Evolutionary conservation across 805 yeast genomes (phyloP).

Genomic region (Candida nemodendra): DNA sequence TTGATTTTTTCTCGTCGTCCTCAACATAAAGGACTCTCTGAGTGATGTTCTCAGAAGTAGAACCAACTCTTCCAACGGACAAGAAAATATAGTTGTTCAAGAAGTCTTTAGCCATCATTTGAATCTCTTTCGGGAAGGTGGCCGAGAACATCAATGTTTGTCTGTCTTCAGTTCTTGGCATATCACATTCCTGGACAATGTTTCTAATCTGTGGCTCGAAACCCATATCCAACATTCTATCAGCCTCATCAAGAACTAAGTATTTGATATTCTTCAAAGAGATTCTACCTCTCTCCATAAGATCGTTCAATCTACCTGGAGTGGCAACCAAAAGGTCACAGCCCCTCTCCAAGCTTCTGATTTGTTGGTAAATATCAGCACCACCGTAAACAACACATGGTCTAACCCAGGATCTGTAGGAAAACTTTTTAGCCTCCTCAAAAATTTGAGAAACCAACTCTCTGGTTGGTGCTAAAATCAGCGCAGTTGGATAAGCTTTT

Average conservation of each 20-base stretch:
- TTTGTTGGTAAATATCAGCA: slow-evolving; percentile 86
- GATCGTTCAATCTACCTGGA: slow-evolving; percentile 97
- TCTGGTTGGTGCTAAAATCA: slow-evolving; percentile 98
- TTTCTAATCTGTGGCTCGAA: slow-evolving; percentile 99
- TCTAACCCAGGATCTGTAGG: slow-evolving; percentile 97
- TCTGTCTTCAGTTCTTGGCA: slow-evolving; percentile 89
- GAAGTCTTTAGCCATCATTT: slow-evolving; percentile 95
- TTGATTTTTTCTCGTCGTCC: slow-evolving; percentile 87
- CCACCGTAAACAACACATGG: slow-evolving; percentile 99
- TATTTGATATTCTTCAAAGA: slow-evolving; percentile 88
- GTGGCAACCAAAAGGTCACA: slow-evolving; percentile 97
- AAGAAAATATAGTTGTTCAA: slow-evolving; percentile 92
- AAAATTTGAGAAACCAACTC: slow-evolving; percentile 96
- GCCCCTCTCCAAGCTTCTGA: slow-evolving; percentile 86
- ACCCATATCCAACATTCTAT: slow-evolving; percentile 99
- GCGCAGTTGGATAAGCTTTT: slow-evolving; percentile 91
- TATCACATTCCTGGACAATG: slow-evolving; percentile 95
- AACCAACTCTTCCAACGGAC: slow-evolving; percentile 98
- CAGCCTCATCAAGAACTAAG: slow-evolving; percentile 97
- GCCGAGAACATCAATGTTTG: slow-evolving; percentile 99
- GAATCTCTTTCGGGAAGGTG: slow-evolving; percentile 98
- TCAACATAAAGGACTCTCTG: slow-evolving; percentile 92
- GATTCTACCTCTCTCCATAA: slow-evolving; percentile 91
- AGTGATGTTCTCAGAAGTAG: slow-evolving; percentile 97
- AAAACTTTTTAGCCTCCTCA: slow-evolving; percentile 93